Percentiles rank a stretch among this genome's conserved stretches.
Evolutionary conservation across 2,329 filamentous ascomycete species (phyloP).

Genomic region (Elsinoe necatrix): DNA sequence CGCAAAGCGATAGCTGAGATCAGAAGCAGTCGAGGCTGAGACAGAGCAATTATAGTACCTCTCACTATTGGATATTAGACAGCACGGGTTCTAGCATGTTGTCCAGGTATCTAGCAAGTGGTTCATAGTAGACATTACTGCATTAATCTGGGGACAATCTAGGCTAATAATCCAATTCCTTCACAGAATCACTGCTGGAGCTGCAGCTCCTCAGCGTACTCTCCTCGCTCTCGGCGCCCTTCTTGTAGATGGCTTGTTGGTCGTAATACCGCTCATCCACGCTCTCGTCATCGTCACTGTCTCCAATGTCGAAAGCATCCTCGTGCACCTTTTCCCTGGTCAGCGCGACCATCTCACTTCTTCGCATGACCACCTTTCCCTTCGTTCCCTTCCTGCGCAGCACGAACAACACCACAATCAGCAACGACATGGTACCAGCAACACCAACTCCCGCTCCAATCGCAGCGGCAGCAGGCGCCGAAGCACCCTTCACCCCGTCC

Average conservation of each 20-base stretch:
- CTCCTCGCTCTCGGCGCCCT: background rate
- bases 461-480: background rate
- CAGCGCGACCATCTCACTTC: background rate
- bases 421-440: background rate
- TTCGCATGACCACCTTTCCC: background rate
- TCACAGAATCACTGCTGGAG: background rate
- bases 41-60: background rate
- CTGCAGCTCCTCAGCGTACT: slow-evolving; percentile 9
- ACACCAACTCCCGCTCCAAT: background rate
- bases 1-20: slow-evolving; percentile 52
- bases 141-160: background rate
- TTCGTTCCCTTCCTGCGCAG: background rate
- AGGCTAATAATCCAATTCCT: background rate
- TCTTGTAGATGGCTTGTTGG: background rate
- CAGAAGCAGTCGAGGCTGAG: slow-evolving; percentile 23
- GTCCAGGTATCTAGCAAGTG: background rate
- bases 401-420: background rate
- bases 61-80: background rate
- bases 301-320: background rate
- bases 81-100: background rate
- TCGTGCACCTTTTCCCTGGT: background rate
- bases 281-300: slow-evolving; percentile 6
- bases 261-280: slow-evolving; percentile 2
- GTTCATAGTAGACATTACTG: background rate
- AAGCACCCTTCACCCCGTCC: background rate